Evolutionary conservation across 768 basidiomycete species (phyloP), one percentile per base, ranked within the genome.

Genomic region (Leccinum disarticulatum): DNA sequence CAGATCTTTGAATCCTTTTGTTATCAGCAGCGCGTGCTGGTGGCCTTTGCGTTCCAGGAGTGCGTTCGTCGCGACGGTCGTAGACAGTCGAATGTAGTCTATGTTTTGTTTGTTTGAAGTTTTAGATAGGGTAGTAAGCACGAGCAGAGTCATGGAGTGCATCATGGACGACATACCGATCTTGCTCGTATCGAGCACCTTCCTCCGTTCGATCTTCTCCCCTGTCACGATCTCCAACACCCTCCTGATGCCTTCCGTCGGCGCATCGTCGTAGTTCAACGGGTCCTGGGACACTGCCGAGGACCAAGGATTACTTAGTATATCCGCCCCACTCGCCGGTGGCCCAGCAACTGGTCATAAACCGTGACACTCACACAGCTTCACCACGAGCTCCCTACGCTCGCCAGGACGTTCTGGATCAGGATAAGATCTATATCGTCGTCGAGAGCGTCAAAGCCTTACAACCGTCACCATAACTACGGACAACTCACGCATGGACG

Each of bases 51-150:
- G 87, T 68, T 98, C 96, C 6, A 98, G 82, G 0, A 98, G 82
- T 0, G 96, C 95, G 67, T 98, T 98, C 17, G 96, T 98, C 0
- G 95, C 95, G 4, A 98, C 93, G 0, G 96, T 98, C 0, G 95
- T 97, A 1, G 92, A 94, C 8, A 96, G 77, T 17, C 94, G 85
- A 62, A 96, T 93, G 70, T 93, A 95, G 68, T 96, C 94, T 93
- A 60, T 11, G 50, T 35, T 30, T 28, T 43, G n/a, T 43, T 38
- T 38, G 17, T 38, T 38, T 3, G 7, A 11, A 31, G 11, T 33
- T 35, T 35, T 35, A 35, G 35, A 35, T 35, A 14, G 35, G 6
- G 13, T 35, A 13, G n/a, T 19, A 15, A 19, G 19, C 46, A 19
- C 19, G 6, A 22, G 25, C 27, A 27, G 27, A 27, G 10, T 2